A percentile compares a stretch with the other conserved stretches of the same genome.
These are phyloP conservation scores for Oryza longistaminata DNA, from an alignment of 176 grass and related monocot genomes.

Conservation along the genomic window DNA sequence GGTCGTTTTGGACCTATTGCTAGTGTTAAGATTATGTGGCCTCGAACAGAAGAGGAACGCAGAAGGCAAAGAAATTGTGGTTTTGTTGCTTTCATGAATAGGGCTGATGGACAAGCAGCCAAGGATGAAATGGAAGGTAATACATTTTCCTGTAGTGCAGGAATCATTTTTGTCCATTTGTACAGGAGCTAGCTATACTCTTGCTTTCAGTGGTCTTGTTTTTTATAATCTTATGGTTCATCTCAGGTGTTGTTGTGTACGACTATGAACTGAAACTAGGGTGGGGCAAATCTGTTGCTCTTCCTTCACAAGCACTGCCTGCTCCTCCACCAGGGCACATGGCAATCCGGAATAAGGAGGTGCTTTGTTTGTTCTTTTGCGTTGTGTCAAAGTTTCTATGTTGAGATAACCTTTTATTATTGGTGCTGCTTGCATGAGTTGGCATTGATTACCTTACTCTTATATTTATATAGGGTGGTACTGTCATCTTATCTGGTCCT, in stretches of 20 bases:
- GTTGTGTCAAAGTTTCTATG: not conserved
- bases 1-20: slow-evolving; percentile 98
- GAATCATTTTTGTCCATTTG: slow-evolving; percentile 21
- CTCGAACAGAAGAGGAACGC: slow-evolving; percentile 94
- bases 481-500: slow-evolving; percentile 85
- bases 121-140: slow-evolving; percentile 99
- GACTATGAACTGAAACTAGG: slow-evolving; percentile 98
- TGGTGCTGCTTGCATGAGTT: slow-evolving; percentile 15
- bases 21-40: slow-evolving; percentile 99
- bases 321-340: slow-evolving; percentile 97
- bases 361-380: slow-evolving; percentile 22
- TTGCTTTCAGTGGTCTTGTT: slow-evolving; percentile 16
- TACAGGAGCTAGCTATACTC: not conserved
- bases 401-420: slow-evolving; percentile 16
- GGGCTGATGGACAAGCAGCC: slow-evolving; percentile 89
- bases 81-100: slow-evolving; percentile 99
- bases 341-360: slow-evolving; percentile 99
- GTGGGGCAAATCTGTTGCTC: slow-evolving; percentile 97
- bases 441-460: slow-evolving; percentile 21
- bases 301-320: slow-evolving; percentile 92
- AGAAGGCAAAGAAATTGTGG: slow-evolving; percentile 98
- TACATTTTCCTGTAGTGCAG: slow-evolving; percentile 20
- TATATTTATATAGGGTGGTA: slow-evolving; percentile 65
- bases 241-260: slow-evolving; percentile 90
- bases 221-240: slow-evolving; percentile 24